Evolutionary conservation across 805 yeast species (phyloP).

Genomic region (Osmozyma mogii): DNA sequence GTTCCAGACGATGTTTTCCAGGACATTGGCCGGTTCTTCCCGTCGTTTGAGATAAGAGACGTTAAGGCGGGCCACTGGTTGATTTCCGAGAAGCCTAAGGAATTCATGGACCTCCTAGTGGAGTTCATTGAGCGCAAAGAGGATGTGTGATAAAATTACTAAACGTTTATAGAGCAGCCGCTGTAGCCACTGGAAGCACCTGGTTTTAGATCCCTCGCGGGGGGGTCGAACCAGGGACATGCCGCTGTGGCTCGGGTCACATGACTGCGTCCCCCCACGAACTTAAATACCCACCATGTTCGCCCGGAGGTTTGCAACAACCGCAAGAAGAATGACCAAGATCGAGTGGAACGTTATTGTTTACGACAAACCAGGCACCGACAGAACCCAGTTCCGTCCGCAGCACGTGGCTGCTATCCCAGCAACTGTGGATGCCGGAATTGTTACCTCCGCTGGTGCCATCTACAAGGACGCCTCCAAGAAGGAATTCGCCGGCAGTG

Average conservation of each 20-base stretch:
- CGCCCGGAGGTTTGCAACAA: no score
- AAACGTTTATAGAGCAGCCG: background rate
- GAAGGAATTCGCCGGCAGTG: slow-evolving; percentile 60
- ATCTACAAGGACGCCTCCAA: slow-evolving; percentile 38
- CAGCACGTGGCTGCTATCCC: slow-evolving; percentile 47
- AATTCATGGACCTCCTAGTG: slow-evolving; percentile 53
- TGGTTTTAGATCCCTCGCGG: no score
- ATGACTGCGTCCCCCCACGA: no score
- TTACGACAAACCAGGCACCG: slow-evolving; percentile 60
- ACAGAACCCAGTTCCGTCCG: slow-evolving; percentile 45
- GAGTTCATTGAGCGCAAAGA: slow-evolving; percentile 53
- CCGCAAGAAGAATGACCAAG: slow-evolving; percentile 15
- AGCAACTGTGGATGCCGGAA: slow-evolving; percentile 29
- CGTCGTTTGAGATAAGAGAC: slow-evolving; percentile 64
- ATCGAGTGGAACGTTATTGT: slow-evolving; percentile 46
- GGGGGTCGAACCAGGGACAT: no score
- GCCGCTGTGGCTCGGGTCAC: no score
- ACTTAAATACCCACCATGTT: no score
- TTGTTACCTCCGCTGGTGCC: slow-evolving; percentile 42
- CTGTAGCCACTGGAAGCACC: no score
- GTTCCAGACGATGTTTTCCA: slow-evolving; percentile 78
- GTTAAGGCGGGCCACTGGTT: slow-evolving; percentile 91
- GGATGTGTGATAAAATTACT: slow-evolving; percentile 13
- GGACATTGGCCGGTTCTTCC: slow-evolving; percentile 69
- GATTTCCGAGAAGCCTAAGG: slow-evolving; percentile 76